Percentiles rank a stretch among this genome's conserved stretches.
These are phyloP conservation scores for Metroxylon sagu DNA, from an alignment of 176 grass and related monocot genomes.

Conservation along the genomic window DNA sequence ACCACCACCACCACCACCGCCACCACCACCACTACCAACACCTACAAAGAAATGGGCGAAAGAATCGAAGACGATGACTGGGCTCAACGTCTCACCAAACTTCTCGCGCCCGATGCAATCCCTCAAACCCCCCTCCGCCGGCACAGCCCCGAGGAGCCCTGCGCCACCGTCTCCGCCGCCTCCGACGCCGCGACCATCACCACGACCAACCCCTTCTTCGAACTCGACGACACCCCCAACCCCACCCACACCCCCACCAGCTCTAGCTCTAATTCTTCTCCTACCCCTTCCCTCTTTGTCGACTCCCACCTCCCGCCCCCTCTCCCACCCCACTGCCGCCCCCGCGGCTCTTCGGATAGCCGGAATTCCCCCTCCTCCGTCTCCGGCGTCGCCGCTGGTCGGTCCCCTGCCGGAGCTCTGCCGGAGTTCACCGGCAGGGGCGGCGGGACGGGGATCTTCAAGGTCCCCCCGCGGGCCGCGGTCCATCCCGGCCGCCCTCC, in stretches of 20 bases:
- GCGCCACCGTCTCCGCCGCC: too few relatives aligned
- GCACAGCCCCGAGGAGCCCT: conserved; percentile 57
- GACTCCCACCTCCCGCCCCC: too few relatives aligned
- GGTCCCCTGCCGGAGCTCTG: conserved; percentile 25
- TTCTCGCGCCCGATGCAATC: conserved; percentile 29
- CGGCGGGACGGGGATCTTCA: not conserved
- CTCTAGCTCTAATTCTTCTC: not conserved
- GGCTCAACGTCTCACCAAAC: too few relatives aligned
- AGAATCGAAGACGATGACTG: too few relatives aligned
- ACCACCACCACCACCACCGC: too few relatives aligned
- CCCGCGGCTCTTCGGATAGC: too few relatives aligned
- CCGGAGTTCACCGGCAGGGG: conserved; percentile 41
- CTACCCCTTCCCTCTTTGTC: conserved; percentile 3
- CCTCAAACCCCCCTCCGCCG: conserved; percentile 30
- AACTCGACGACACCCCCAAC: conserved; percentile 33
- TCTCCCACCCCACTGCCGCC: too few relatives aligned
- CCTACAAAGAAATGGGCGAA: too few relatives aligned
- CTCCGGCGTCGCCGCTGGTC: conserved; percentile 43
- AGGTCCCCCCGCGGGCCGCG: conserved; percentile 10
- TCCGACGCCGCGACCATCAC: conserved; percentile 6
- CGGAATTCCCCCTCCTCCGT: not conserved
- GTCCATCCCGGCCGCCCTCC: conserved; percentile 34
- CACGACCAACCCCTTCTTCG: not conserved
- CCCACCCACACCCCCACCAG: conserved; percentile 3
- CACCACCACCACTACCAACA: too few relatives aligned